Evolutionary conservation across 2,329 filamentous ascomycete species (phyloP).

Genomic region (Xylariaceae sp.): DNA sequence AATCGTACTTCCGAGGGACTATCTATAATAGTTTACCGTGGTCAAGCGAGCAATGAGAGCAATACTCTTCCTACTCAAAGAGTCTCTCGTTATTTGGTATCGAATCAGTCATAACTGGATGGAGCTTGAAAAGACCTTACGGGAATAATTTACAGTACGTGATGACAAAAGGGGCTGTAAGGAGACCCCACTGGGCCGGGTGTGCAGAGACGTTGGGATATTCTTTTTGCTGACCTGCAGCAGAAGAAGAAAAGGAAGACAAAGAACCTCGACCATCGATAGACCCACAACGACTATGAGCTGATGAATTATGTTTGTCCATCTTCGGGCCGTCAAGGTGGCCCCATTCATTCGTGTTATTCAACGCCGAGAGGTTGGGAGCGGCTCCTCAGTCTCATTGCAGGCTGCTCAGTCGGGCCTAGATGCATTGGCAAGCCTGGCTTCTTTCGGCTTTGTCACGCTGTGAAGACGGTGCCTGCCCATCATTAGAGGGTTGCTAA

Average conservation of each 20-base stretch:
- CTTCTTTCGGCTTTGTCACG: conserved; percentile 23
- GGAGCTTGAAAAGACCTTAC: no score
- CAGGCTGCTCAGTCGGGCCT: background rate
- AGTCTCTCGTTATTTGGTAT: no score
- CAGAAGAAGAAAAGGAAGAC: no score
- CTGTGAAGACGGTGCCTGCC: no score
- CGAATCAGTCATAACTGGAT: no score
- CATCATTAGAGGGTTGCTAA: conserved; percentile 3
- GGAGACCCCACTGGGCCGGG: background rate
- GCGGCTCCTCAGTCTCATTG: conserved; percentile 7
- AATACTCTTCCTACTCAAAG: no score
- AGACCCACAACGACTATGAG: conserved; percentile 4
- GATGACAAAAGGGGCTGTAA: background rate
- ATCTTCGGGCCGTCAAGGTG: conserved; percentile 6
- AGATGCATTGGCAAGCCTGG: conserved; percentile 15
- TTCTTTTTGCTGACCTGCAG: conserved; percentile 9
- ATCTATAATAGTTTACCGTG: no score
- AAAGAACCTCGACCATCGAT: conserved; percentile 10
- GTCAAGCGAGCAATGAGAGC: no score
- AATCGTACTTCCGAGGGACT: no score
- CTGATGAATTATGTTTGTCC: conserved; percentile 15
- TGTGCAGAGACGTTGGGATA: background rate
- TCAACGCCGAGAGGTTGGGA: background rate
- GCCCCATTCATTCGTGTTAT: background rate
- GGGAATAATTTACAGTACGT: no score